phyloP scores from a whole-genome alignment of 768 basidiomycete genomes.

The Psilocybe subaeruginosa region DNA sequence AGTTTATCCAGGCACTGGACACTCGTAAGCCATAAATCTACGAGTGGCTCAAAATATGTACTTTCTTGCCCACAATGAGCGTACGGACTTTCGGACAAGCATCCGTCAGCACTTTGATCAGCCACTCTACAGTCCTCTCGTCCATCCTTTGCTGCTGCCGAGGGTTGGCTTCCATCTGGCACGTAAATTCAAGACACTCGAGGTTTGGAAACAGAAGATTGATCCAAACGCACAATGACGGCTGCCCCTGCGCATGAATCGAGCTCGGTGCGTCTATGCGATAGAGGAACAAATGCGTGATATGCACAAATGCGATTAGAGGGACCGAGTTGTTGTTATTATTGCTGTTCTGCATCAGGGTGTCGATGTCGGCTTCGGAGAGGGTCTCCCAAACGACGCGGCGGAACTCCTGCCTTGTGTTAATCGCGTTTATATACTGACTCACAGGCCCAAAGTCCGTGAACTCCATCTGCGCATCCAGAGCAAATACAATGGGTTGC shows the following conservation, averaged over 20 bases:
- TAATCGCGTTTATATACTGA: slow-evolving; percentile 14
- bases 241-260: not conserved
- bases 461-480: slow-evolving; percentile 23
- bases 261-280: slow-evolving; percentile 5
- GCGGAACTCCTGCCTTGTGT: slow-evolving; percentile 9
- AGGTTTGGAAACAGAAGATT: slow-evolving; percentile 20
- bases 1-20: no score
- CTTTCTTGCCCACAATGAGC: slow-evolving; percentile 16
- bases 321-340: not conserved
- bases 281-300: slow-evolving; percentile 17
- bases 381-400: slow-evolving; percentile 15
- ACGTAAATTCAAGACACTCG: slow-evolving; percentile 17
- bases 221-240: slow-evolving; percentile 17
- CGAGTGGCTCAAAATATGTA: not conserved
- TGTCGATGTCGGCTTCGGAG: slow-evolving; percentile 8
- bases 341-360: not conserved
- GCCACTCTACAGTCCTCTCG: not conserved
- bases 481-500: slow-evolving; percentile 1
- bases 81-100: slow-evolving; percentile 14
- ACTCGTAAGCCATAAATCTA: not conserved
- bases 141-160: slow-evolving; percentile 11
- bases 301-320: slow-evolving; percentile 15
- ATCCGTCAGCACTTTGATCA: slow-evolving; percentile 9
- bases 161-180: slow-evolving; percentile 14
- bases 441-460: slow-evolving; percentile 19